phyloP scores from a whole-genome alignment of 805 yeast genomes.

The Dipodascus geniculatus region DNA sequence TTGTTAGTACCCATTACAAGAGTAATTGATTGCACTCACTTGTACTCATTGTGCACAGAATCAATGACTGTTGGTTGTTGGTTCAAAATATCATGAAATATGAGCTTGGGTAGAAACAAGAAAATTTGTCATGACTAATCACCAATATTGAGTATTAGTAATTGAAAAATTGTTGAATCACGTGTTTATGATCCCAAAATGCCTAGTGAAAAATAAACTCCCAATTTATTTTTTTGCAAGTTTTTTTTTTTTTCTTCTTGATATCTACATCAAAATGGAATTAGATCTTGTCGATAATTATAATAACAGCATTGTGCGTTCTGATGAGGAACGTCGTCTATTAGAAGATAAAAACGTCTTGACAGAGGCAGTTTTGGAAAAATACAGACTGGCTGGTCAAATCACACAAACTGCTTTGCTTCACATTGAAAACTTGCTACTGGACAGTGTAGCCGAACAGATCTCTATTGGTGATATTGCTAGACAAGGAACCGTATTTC shows the following conservation, averaged over 20 bases:
- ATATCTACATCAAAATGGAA: background rate
- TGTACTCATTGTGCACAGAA: background rate
- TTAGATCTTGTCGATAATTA: background rate
- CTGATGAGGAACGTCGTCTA: slow-evolving; percentile 19
- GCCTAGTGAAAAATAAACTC: background rate
- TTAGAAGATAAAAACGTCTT: slow-evolving; percentile 63
- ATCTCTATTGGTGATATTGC: slow-evolving; percentile 48
- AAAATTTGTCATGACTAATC: background rate
- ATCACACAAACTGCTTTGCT: slow-evolving; percentile 72
- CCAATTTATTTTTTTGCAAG: background rate
- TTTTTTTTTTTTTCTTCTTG: background rate
- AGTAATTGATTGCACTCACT: background rate
- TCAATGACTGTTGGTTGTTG: background rate
- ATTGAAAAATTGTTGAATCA: background rate
- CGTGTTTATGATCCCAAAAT: no score
- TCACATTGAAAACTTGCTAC: slow-evolving; percentile 33
- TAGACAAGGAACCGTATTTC: slow-evolving; percentile 66
- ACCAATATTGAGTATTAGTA: background rate
- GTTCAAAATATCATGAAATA: background rate
- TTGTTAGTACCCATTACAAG: background rate
- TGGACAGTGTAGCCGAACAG: slow-evolving; percentile 5
- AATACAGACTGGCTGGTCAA: slow-evolving; percentile 83
- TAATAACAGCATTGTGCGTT: background rate
- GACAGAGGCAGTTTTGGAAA: slow-evolving; percentile 50
- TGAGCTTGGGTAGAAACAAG: background rate